Percentiles rank a stretch among this genome's conserved stretches.
phyloP scores from a whole-genome alignment of 2,329 filamentous ascomycete genomes.

The Tothia fuscella region DNA sequence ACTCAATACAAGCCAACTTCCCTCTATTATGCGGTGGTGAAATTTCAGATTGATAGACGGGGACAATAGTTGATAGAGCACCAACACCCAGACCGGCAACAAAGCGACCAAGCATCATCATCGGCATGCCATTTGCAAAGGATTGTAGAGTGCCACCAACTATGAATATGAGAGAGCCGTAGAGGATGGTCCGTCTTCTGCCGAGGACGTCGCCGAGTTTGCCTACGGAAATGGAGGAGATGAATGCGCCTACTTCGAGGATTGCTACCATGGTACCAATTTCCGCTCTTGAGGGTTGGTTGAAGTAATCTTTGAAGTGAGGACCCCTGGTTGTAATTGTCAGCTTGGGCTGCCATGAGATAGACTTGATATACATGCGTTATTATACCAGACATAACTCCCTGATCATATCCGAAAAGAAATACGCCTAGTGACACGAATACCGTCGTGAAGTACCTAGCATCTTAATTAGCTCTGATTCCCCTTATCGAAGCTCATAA shows the following conservation, averaged over 20 bases:
- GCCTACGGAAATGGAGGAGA: conserved; percentile 77
- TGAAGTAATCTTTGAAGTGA: conserved; percentile 85
- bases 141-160: conserved; percentile 77
- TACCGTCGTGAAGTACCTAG: conserved; percentile 90
- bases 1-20: conserved; percentile 94
- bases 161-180: conserved; percentile 81
- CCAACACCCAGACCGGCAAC: conserved; percentile 40
- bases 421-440: conserved; percentile 81
- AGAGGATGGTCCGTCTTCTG: conserved; percentile 78
- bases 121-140: conserved; percentile 67
- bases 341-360: conserved; percentile 13
- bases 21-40: conserved; percentile 93
- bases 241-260: conserved; percentile 83
- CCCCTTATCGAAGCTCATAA: conserved; percentile 14
- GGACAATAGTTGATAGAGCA: conserved; percentile 39
- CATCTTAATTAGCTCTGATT: not conserved
- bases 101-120: conserved; percentile 57
- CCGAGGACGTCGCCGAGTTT: conserved; percentile 86
- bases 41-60: conserved; percentile 43
- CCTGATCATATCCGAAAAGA: conserved; percentile 81
- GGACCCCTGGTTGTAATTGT: conserved; percentile 51
- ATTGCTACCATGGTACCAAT: conserved; percentile 98
- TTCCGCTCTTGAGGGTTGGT: conserved; percentile 73
- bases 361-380: conserved; percentile 40
- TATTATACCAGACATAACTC: conserved; percentile 71